phyloP scores from a whole-genome alignment of 176 grass and related monocot species.

The Aegilops umbellulata region DNA sequence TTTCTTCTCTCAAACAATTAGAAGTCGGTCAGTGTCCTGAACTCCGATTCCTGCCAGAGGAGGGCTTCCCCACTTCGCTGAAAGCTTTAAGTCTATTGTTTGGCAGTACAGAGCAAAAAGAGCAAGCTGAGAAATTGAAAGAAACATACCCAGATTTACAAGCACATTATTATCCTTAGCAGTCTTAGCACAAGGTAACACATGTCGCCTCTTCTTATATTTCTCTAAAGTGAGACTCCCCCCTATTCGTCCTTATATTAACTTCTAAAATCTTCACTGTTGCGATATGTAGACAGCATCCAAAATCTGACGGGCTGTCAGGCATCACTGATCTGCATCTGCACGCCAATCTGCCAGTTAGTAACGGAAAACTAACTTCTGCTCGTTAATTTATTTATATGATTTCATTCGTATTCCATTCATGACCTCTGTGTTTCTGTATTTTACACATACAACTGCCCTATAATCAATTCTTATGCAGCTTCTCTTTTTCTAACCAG shows the following conservation, averaged over 20 bases:
- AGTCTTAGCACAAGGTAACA: neutral
- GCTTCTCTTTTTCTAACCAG: neutral
- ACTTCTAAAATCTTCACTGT: too few relatives aligned
- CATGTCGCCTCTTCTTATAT: neutral
- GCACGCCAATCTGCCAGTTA: too few relatives aligned
- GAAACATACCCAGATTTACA: neutral
- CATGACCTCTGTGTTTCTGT: neutral
- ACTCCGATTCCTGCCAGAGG: neutral
- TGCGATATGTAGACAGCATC: too few relatives aligned
- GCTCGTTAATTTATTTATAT: neutral
- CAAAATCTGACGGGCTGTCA: too few relatives aligned
- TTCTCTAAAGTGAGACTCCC: neutral
- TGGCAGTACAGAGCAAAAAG: too few relatives aligned
- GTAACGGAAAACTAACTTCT: neutral
- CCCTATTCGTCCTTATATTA: neutral
- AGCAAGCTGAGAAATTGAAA: neutral
- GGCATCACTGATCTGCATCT: too few relatives aligned
- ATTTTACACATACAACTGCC: neutral
- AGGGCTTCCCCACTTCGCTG: neutral
- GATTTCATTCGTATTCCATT: neutral
- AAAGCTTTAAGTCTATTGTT: too few relatives aligned
- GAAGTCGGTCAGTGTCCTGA: accelerated
- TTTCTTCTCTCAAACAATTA: neutral
- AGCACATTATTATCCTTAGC: too few relatives aligned
- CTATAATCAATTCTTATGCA: neutral